These are phyloP conservation scores for Hypericum androsaemum DNA, from an alignment of 345 rosid genomes.

Conservation along the genomic window DNA sequence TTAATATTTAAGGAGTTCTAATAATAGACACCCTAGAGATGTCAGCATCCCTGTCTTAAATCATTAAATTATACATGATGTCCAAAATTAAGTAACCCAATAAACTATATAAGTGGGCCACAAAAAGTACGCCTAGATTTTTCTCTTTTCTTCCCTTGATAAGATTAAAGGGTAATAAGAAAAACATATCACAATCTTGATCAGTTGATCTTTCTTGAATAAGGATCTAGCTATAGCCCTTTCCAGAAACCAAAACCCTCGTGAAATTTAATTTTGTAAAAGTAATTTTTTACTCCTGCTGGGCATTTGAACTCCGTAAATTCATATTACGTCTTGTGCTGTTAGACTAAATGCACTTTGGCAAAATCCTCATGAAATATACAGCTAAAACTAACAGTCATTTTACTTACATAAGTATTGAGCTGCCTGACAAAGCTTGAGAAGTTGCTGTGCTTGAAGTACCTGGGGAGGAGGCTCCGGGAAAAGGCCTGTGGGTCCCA, in stretches of 20 bases:
- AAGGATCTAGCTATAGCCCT: too few relatives aligned
- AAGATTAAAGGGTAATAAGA: background rate
- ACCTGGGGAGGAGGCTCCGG: constrained; percentile 21
- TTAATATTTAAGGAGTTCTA: too few relatives aligned
- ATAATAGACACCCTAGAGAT: background rate
- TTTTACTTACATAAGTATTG: constrained; percentile 23
- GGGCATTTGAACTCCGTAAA: too few relatives aligned
- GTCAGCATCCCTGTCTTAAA: constrained; percentile 8
- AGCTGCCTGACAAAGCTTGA: constrained; percentile 33
- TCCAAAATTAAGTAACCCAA: constrained; percentile 12
- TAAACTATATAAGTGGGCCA: constrained; percentile 1
- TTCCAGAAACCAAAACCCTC: background rate
- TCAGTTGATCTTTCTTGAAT: too few relatives aligned
- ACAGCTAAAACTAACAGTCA: background rate
- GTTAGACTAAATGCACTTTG: too few relatives aligned
- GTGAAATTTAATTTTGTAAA: constrained; percentile 6
- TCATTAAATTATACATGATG: constrained; percentile 12
- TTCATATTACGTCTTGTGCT: too few relatives aligned
- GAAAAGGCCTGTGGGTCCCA: constrained; percentile 53
- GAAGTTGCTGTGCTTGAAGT: constrained; percentile 28
- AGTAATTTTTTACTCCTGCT: too few relatives aligned
- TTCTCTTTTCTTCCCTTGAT: background rate
- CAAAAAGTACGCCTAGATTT: constrained; percentile 3
- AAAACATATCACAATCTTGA: background rate
- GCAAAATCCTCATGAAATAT: background rate